Evolutionary conservation across 2,329 filamentous ascomycete genomes (phyloP).

Genomic region (Mollisia scopiformis): DNA sequence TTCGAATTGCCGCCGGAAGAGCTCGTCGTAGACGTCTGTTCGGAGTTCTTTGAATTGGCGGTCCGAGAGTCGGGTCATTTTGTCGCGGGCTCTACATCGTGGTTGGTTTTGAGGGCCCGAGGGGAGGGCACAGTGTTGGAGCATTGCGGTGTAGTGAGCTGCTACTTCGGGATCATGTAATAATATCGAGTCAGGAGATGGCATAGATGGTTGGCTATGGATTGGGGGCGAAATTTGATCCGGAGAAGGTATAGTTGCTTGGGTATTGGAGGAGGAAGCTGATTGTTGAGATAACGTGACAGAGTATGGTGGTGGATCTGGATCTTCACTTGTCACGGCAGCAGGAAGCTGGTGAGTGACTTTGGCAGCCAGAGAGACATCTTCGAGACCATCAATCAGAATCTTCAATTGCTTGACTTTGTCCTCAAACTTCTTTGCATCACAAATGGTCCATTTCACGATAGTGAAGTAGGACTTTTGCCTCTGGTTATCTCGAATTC

Average conservation of each 20-base stretch:
- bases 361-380: conserved; percentile 21
- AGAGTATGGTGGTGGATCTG: conserved; percentile 26
- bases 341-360: no score
- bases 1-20: conserved; percentile 22
- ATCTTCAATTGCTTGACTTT: conserved; percentile 24
- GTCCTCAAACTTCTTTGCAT: conserved; percentile 27
- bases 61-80: conserved; percentile 12
- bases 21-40: conserved; percentile 26
- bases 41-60: conserved; percentile 23
- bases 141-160: conserved; percentile 16
- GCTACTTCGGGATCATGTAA: neutral
- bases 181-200: neutral
- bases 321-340: conserved; percentile 10
- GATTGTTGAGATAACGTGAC: neutral
- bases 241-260: no score
- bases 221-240: neutral
- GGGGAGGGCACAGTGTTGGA: conserved; percentile 1
- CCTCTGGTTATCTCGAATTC: conserved; percentile 25
- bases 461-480: conserved; percentile 27
- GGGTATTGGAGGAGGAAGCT: neutral
- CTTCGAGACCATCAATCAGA: conserved; percentile 28
- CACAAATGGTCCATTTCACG: conserved; percentile 28
- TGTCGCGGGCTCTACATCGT: conserved; percentile 13
- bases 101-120: neutral
- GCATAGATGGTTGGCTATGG: neutral